Conservation (phyloP, 83 land plant genomes). For the Thuja plicata region DNA sequence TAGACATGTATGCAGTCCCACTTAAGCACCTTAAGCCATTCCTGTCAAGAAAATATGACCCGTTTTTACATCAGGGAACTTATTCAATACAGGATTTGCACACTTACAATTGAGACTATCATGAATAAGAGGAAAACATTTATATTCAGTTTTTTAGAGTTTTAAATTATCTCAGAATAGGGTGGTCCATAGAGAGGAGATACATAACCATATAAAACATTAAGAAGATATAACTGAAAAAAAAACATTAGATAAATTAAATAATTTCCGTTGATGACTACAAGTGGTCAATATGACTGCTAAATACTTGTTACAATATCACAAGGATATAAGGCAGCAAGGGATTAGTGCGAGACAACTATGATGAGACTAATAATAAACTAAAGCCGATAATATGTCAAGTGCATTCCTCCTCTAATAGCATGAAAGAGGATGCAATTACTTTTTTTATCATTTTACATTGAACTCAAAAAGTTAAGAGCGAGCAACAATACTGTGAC, state of each 20-base stretch:
- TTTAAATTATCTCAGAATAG: background rate
- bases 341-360: background rate
- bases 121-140: background rate
- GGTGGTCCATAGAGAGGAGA: background rate
- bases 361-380: background rate
- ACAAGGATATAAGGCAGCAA: background rate
- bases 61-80: background rate
- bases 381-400: no score
- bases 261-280: background rate
- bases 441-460: no score
- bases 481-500: no score
- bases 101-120: background rate
- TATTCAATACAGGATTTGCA: background rate
- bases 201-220: background rate
- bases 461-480: no score
- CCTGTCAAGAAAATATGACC: background rate
- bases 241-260: background rate
- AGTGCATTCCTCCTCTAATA: no score
- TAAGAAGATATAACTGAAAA: background rate
- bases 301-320: background rate
- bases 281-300: background rate
- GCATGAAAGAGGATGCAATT: no score
- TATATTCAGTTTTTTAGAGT: background rate
- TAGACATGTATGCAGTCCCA: background rate
- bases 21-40: constrained; percentile 7